A percentile compares a stretch with the other conserved stretches of the same genome.
phyloP scores from a whole-genome alignment of 768 basidiomycete genomes.

The Phylloporus sp. region DNA sequence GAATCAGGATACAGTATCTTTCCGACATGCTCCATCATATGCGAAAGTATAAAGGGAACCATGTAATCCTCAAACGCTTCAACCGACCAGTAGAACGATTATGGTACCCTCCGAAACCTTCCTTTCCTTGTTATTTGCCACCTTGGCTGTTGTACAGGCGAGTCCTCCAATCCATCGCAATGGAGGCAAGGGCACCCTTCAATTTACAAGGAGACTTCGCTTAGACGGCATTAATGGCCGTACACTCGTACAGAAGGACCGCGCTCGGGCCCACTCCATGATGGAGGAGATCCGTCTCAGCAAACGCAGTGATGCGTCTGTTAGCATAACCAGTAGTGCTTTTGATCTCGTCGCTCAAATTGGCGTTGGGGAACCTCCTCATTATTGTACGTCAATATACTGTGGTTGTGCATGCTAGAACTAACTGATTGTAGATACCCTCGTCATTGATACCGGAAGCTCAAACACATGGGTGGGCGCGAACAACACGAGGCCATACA shows the following conservation, averaged over 20 bases:
- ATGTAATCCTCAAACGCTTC: neutral
- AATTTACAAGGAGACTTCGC: neutral
- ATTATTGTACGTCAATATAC: constrained; percentile 18
- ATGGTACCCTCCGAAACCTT: neutral
- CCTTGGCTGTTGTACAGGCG: neutral
- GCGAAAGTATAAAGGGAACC: neutral
- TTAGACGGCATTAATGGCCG: neutral
- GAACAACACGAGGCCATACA: constrained; percentile 1
- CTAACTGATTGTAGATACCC: constrained; percentile 14
- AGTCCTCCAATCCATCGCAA: neutral
- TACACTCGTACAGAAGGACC: constrained; percentile 14
- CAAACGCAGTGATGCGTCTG: constrained; percentile 6
- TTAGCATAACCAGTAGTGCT: constrained; percentile 16
- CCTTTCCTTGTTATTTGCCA: neutral
- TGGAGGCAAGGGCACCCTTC: neutral
- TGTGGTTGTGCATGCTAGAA: too few species aligned
- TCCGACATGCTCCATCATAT: too few species aligned
- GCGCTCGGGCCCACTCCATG: constrained; percentile 18
- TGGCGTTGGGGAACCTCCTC: constrained; percentile 22
- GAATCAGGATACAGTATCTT: too few species aligned
- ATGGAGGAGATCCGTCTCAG: neutral
- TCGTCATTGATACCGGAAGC: constrained; percentile 30
- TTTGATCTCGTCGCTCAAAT: constrained; percentile 22
- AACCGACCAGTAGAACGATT: neutral
- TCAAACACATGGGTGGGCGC: constrained; percentile 30